These are phyloP conservation scores for Macroventuria anomochaeta DNA, from an alignment of 2,329 filamentous ascomycete genomes.

Conservation along the genomic window DNA sequence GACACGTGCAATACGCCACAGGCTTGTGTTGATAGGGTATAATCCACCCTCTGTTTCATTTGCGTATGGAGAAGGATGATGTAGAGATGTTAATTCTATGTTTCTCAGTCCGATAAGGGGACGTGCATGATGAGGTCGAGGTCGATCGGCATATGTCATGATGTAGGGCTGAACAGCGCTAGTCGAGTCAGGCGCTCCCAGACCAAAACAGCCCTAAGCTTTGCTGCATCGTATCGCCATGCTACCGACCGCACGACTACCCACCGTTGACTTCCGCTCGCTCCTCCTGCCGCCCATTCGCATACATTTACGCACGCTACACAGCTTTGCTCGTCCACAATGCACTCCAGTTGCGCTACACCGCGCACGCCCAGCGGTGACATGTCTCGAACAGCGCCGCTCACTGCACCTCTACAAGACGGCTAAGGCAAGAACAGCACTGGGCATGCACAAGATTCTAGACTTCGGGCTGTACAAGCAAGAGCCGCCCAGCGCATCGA, in stretches of 20 bases:
- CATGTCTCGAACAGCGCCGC: constrained; percentile 29
- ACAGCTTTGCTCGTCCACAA: constrained; percentile 22
- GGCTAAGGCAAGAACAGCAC: constrained; percentile 28
- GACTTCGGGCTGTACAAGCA: constrained; percentile 22
- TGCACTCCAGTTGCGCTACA: constrained; percentile 3
- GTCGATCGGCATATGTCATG: not conserved
- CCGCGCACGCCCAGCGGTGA: constrained; percentile 14
- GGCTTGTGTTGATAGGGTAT: too few species aligned
- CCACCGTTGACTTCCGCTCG: constrained; percentile 27
- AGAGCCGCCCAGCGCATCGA: constrained; percentile 12
- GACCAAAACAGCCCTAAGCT: not conserved
- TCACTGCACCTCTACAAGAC: constrained; percentile 39
- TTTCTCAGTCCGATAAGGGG: too few species aligned
- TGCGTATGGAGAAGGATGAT: too few species aligned
- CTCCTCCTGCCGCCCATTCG: constrained; percentile 28
- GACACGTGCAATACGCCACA: too few species aligned
- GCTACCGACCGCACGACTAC: constrained; percentile 19
- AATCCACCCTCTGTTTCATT: too few species aligned
- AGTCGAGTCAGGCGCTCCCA: not conserved
- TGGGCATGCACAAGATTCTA: constrained; percentile 38
- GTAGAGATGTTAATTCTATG: too few species aligned
- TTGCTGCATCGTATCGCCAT: constrained; percentile 17
- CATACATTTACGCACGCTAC: constrained; percentile 21
- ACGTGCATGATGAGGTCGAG: too few species aligned
- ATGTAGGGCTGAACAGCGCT: not conserved